Evolutionary conservation across 148 eudicot genomes (phyloP), one percentile per base, ranked within the genome.

Genomic region (Persicaria maculosa): DNA sequence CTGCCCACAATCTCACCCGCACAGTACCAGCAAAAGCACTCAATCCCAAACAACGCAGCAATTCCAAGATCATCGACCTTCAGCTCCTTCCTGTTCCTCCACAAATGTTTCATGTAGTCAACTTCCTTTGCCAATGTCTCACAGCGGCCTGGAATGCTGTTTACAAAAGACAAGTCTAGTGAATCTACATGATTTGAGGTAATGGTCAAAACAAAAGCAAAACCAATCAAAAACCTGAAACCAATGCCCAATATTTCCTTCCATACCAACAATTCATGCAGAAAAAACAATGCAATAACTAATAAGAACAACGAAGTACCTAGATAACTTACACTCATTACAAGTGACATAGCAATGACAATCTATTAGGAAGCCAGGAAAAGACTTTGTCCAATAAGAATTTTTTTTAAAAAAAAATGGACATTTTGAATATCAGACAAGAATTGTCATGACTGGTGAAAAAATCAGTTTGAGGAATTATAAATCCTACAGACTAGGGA

Each of bases 1-100:
- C 87, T 76, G 25, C 89, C 89, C 1, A 84, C 84, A 82, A 86
- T 86, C 80, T 86, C 89, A 22, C 89, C 89, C 47, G 77, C 87
- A 80, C 87, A 86, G 77, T 53, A 86, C 87, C 89, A 86, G 47
- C 83, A 81, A 74, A 78, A 86, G 78, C 85, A 86, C 82, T 86
- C 89, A 5, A 84, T 31, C n/a, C 89, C 89, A 73, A 57, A 86
- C 47, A 86, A 57, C 43, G 81, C 78, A 11, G 87, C 85, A 71
- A 82, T 78, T 25, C 85, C 84, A 68, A 78, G 82, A 78, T 86
- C 82, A 69, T 84, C 89, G 14, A 86, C 82, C 77, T 80, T 83
- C 69, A 86, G 58, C 3, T 86, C 83, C 11, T 76, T 67, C 74
- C 82, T 80, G 74, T 84, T 82, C 77, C 80, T 86, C 87, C 83